Evolutionary conservation across 371 early-diverging fungal species (phyloP), one percentile per base, ranked within the genome.

Genomic region (Mortierella sp.): DNA sequence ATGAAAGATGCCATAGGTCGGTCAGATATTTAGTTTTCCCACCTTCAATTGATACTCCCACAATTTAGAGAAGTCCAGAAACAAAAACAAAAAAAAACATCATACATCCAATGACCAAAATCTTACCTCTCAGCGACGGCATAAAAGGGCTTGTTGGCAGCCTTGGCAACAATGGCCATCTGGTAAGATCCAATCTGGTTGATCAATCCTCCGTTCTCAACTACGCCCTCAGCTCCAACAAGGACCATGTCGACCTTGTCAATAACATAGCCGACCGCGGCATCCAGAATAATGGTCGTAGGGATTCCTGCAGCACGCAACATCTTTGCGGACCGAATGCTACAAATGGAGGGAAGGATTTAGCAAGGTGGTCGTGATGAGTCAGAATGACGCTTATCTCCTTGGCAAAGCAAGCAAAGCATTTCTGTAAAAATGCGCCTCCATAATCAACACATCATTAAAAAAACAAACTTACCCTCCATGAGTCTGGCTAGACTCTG

Each of bases 201-300:
- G 83, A 99, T 96, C 68, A 99, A 87, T 9, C 99, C 99, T 45
- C 99, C 99, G 84, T 98, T 99, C 89, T 98, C 97, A 9, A 97
- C 97, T 4, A 99, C 97, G 52, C 97, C 99, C 89, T 99, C 99
- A 19, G 99, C 99, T 11, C 99, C 99, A 47, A 98, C 98, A 80
- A 99, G 93, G 0, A 98, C 97, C 93, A 96, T 91, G 84, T 98
- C 97, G 24, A 98, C 96, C 86, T 96, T 95, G 80, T 96, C 96
- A 92, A 99, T 97, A 76, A 97, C 92, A 88, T 96, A 97, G 48
- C 97, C 98, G 4, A 98, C 97, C 26, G 99, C 98, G 11, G 97
- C 91, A 88, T 99, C 99, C 81, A 96, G 88, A 28, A 99, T 95
- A 38, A 98, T 93, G 75, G 94, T 92, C 45, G 96, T 96, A 13